These are phyloP conservation scores for Boletellus ananas DNA, from an alignment of 768 basidiomycete genomes.

Conservation along the genomic window DNA sequence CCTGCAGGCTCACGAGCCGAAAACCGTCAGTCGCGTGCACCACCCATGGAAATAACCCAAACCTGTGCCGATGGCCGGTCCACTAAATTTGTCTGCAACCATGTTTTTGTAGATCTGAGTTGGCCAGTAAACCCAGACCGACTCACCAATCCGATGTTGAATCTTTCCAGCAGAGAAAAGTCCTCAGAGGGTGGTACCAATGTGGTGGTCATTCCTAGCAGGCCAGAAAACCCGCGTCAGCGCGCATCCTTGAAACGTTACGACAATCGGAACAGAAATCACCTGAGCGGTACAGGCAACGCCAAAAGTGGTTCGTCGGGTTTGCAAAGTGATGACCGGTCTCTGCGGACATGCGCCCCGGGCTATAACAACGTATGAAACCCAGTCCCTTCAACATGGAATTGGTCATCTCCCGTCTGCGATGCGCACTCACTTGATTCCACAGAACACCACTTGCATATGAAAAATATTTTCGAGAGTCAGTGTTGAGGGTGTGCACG, in stretches of 20 bases:
- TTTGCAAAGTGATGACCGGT: constrained; percentile 78
- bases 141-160: constrained; percentile 64
- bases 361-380: constrained; percentile 36
- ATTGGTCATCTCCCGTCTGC: background rate
- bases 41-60: background rate
- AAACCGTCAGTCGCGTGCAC: background rate
- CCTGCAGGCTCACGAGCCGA: constrained; percentile 30
- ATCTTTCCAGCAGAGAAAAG: constrained; percentile 51
- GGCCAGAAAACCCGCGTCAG: too few species aligned
- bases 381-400: background rate
- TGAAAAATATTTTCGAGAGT: too few species aligned
- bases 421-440: constrained; percentile 64
- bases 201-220: constrained; percentile 53
- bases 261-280: background rate
- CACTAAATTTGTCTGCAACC: constrained; percentile 67
- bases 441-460: constrained; percentile 70
- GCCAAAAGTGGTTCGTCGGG: constrained; percentile 82
- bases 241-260: too few species aligned
- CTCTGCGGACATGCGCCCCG: constrained; percentile 63
- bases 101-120: background rate
- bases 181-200: constrained; percentile 58
- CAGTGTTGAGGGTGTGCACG: too few species aligned
- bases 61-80: constrained; percentile 66
- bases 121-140: background rate
- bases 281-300: constrained; percentile 66